Evolutionary conservation across 352 stramenopile genomes (phyloP).

Genomic region (Pseudoperonospora humuli): DNA sequence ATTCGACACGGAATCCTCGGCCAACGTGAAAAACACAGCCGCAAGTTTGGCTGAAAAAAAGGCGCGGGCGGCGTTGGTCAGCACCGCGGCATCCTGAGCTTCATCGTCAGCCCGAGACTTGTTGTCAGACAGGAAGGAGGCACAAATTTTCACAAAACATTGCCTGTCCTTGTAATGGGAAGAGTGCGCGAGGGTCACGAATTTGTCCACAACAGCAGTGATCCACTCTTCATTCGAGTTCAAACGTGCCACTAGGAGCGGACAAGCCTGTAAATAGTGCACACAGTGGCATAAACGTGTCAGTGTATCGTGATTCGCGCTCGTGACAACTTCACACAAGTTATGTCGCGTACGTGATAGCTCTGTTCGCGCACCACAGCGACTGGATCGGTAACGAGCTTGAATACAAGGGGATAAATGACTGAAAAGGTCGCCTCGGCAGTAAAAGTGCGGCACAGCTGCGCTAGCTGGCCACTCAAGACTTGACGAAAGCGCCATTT

Average conservation of each 20-base stretch:
- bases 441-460: slow-evolving; percentile 67
- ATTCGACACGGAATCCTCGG: slow-evolving; percentile 59
- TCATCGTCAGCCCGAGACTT: slow-evolving; percentile 1
- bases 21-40: slow-evolving; percentile 47
- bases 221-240: slow-evolving; percentile 40
- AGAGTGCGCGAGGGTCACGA: slow-evolving; percentile 45
- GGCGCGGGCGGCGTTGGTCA: slow-evolving; percentile 7
- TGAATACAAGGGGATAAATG: slow-evolving; percentile 66
- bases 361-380: slow-evolving; percentile 65
- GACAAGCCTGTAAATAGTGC: slow-evolving; percentile 38
- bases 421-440: slow-evolving; percentile 63
- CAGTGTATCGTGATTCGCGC: neutral
- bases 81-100: slow-evolving; percentile 2
- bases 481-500: slow-evolving; percentile 83
- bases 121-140: slow-evolving; percentile 34
- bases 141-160: slow-evolving; percentile 58
- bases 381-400: slow-evolving; percentile 70
- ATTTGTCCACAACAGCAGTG: slow-evolving; percentile 35
- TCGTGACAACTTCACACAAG: slow-evolving; percentile 1
- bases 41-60: slow-evolving; percentile 52
- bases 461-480: slow-evolving; percentile 62
- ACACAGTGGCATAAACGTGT: slow-evolving; percentile 6
- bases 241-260: slow-evolving; percentile 47
- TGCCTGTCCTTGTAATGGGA: slow-evolving; percentile 58
- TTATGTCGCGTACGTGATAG: slow-evolving; percentile 32